Conservation (phyloP, 148 eudicot genomes). For the Pouteria glomerata region DNA sequence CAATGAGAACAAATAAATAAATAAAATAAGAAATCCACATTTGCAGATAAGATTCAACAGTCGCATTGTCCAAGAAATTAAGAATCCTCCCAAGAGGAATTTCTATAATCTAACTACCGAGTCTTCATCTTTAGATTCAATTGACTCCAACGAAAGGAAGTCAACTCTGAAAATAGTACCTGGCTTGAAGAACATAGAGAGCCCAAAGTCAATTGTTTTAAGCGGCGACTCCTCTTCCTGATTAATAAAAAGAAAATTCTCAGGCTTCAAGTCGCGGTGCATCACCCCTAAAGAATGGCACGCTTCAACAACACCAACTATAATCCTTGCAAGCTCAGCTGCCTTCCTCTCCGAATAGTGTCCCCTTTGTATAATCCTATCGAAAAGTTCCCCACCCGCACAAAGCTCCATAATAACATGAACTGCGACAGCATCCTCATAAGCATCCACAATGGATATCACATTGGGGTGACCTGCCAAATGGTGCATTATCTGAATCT, state of each 20-base stretch:
- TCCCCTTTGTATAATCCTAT: conserved; percentile 52
- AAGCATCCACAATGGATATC: conserved; percentile 44
- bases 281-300: conserved; percentile 62
- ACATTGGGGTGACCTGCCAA: conserved; percentile 52
- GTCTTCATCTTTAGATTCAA: background rate
- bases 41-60: background rate
- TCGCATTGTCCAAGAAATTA: background rate
- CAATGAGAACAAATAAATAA: too few relatives aligned
- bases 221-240: conserved; percentile 46
- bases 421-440: conserved; percentile 54
- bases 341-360: conserved; percentile 52
- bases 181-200: conserved; percentile 55
- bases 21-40: background rate
- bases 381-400: conserved; percentile 55
- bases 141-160: background rate
- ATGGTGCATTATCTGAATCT: conserved; percentile 64
- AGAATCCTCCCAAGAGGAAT: background rate
- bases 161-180: conserved; percentile 15
- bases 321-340: conserved; percentile 49
- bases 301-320: conserved; percentile 51
- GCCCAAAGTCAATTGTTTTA: conserved; percentile 59
- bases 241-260: conserved; percentile 46
- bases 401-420: conserved; percentile 60
- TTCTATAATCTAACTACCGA: background rate
- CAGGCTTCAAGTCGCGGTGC: conserved; percentile 59